phyloP scores from a whole-genome alignment of 495 filamentous ascomycete genomes.

The Xylaria sp. region DNA sequence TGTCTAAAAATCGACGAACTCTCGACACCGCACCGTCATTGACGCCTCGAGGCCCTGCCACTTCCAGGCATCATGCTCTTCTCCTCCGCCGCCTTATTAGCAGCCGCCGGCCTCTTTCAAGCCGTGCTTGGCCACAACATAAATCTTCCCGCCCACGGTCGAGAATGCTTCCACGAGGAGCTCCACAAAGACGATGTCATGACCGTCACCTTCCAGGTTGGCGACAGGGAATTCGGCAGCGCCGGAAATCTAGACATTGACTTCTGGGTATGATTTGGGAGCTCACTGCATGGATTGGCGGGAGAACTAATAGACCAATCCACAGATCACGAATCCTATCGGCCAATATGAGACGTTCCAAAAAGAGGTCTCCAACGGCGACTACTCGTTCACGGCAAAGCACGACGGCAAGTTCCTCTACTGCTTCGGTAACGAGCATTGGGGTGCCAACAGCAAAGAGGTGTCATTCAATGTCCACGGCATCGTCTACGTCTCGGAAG shows the following conservation, averaged over 20 bases:
- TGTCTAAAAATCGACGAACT: conserved; percentile 2
- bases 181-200: conserved; percentile 95
- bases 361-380: conserved; percentile 81
- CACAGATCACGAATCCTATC: conserved; percentile 82
- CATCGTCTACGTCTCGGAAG: conserved; percentile 94
- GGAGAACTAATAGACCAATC: conserved; percentile 4
- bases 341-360: conserved; percentile 77
- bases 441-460: conserved; percentile 90
- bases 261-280: conserved; percentile 81
- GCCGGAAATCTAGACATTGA: conserved; percentile 96
- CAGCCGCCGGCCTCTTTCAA: conserved; percentile 67
- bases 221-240: conserved; percentile 93
- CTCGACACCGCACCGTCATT: background rate
- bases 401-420: conserved; percentile 90
- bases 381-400: conserved; percentile 88
- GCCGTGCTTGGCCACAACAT: conserved; percentile 86
- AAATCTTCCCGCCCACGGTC: conserved; percentile 85
- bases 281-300: background rate
- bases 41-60: conserved; percentile 28
- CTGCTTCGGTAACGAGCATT: conserved; percentile 99
- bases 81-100: conserved; percentile 66
- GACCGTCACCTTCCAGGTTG: conserved; percentile 98
- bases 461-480: conserved; percentile 99
- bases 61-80: conserved; percentile 56
- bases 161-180: conserved; percentile 96